Conservation (phyloP, 192 early-diverging fungal species). For the Lobosporangium transversale region DNA sequence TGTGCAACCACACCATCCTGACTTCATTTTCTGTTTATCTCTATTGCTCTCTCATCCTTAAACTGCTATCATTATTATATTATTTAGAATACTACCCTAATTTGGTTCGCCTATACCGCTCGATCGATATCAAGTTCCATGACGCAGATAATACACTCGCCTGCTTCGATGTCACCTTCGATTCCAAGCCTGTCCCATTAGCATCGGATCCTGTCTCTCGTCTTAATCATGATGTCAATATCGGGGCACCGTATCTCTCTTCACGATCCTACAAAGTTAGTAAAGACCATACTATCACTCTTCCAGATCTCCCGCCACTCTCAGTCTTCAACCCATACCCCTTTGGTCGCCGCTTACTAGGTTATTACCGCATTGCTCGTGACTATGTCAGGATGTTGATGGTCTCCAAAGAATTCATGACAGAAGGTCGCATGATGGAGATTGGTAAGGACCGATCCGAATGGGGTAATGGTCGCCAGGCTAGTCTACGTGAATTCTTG, state of each 20-base stretch:
- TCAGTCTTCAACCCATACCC: constrained; percentile 49
- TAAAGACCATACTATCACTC: constrained; percentile 44
- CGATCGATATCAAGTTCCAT: constrained; percentile 45
- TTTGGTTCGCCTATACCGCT: constrained; percentile 44
- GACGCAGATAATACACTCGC: constrained; percentile 51
- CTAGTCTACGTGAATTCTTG: constrained; percentile 38
- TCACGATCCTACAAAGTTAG: constrained; percentile 50
- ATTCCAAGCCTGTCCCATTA: background rate
- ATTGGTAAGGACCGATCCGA: constrained; percentile 49
- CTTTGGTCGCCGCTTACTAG: constrained; percentile 43
- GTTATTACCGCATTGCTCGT: constrained; percentile 49
- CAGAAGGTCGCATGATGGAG: constrained; percentile 45
- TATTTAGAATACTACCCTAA: constrained; percentile 49
- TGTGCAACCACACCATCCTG: background rate
- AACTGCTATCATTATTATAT: background rate
- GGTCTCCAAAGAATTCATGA: constrained; percentile 51
- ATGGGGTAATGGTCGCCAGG: constrained; percentile 47
- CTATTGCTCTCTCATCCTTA: background rate
- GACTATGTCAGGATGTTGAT: constrained; percentile 47
- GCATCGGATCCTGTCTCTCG: constrained; percentile 3
- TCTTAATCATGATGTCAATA: constrained; percentile 6
- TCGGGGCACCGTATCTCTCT: constrained; percentile 39
- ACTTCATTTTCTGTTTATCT: too few relatives aligned
- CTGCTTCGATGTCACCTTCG: constrained; percentile 49
- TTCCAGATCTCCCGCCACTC: constrained; percentile 43